Base-by-base conservation (phyloP, 139 green algal genomes). In the Closterium sp. region DNA sequence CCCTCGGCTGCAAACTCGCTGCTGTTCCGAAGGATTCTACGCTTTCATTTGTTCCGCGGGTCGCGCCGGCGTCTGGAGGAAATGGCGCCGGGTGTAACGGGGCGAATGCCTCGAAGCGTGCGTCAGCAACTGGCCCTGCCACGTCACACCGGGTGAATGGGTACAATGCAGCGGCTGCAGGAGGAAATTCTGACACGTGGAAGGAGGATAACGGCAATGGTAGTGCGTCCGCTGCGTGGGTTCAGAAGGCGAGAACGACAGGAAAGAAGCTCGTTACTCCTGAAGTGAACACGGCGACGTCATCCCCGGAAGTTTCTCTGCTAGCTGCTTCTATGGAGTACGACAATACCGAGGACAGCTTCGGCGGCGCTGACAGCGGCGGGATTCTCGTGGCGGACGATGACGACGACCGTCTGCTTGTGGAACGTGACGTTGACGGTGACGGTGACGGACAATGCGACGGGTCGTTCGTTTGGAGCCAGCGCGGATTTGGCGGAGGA, bases 1-100 rank as follows among this genome's bases (percentile, higher is more conserved):
- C 91, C 38, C 31, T 93, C 31, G 91, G 86, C 30, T 93, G 91
- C 50, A 93, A 93, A 89, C 87, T 93, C 42, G 30, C 88, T 7
- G 88, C 85, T 29, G 29, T 88, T 27, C 62, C 62, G 17, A 79
- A 79, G 27, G 62, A 79, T 79, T 79, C 17, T 6, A 27, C 62
- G 2, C 62, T 79, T 24, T 27, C 62, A 6, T 79, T 79, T 27
- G 17, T 79, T 79, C 62, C 62, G 62, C 62, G 62, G 19, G 62
- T 27, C 17, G 62, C 62, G 62, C 1, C 62, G 62, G 62, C 62
- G 62, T 79, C 62, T 79, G 62, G 62, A 79, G 62, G 62, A 79
- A 13, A 79, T 79, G 62, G 62, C 62, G 62, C 62, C 17, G 62
- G 62, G 13, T 79, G 1, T 79, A 79, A 79, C 62, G 62, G 62